Evolutionary conservation across 1,284 basidiomycete species (phyloP).

Genomic region (Heterobasidion annosum): DNA sequence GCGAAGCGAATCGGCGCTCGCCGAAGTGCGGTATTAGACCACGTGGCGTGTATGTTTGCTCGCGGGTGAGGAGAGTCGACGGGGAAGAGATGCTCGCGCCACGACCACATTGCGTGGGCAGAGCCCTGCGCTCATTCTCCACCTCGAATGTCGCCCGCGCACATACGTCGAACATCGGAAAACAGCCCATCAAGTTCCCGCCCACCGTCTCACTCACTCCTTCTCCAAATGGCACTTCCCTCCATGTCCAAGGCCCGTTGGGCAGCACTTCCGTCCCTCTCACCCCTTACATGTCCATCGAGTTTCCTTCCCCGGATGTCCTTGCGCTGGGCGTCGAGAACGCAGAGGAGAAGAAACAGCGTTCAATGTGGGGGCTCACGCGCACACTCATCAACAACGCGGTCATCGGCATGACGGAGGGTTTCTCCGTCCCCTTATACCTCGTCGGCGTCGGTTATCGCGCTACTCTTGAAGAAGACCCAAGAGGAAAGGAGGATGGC

Average conservation of each 20-base stretch:
- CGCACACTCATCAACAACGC: slow-evolving; percentile 88
- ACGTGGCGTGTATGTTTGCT: no score
- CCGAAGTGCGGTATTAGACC: no score
- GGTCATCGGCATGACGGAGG: slow-evolving; percentile 82
- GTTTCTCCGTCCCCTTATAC: slow-evolving; percentile 76
- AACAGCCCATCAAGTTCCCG: slow-evolving; percentile 69
- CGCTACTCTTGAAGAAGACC: slow-evolving; percentile 81
- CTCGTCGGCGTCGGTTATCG: slow-evolving; percentile 96
- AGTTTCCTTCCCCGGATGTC: slow-evolving; percentile 37
- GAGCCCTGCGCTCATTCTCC: slow-evolving; percentile 32
- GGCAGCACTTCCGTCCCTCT: slow-evolving; percentile 66
- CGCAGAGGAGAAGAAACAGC: slow-evolving; percentile 64
- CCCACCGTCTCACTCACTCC: slow-evolving; percentile 53
- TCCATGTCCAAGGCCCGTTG: slow-evolving; percentile 68
- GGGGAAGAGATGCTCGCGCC: no score
- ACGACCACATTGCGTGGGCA: background rate
- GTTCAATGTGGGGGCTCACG: slow-evolving; percentile 90
- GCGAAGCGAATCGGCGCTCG: no score
- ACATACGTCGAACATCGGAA: slow-evolving; percentile 70
- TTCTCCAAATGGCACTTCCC: slow-evolving; percentile 29
- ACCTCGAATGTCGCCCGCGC: slow-evolving; percentile 28
- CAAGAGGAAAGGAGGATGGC: slow-evolving; percentile 50
- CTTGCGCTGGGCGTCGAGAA: slow-evolving; percentile 67
- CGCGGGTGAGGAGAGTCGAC: no score
- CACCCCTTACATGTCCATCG: slow-evolving; percentile 60